Percentiles rank a stretch among this genome's conserved stretches.
Evolutionary conservation across 2,329 filamentous ascomycete species (phyloP).

Genomic region (Hypomyces rosellus): DNA sequence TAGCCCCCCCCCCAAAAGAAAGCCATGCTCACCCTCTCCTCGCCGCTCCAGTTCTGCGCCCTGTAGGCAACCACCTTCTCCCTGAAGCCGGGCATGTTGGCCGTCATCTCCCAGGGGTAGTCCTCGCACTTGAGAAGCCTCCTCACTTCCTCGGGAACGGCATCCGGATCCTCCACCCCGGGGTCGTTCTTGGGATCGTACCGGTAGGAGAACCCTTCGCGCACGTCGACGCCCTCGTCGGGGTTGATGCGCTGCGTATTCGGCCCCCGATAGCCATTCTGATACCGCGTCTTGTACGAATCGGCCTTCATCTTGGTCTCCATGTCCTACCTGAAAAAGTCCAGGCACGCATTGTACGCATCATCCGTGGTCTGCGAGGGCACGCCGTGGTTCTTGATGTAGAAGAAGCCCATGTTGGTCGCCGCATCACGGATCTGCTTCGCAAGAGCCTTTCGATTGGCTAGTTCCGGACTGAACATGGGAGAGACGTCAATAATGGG

Average conservation of each 20-base stretch:
- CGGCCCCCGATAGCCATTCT: constrained; percentile 42
- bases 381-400: constrained; percentile 46
- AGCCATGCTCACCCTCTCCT: constrained; percentile 37
- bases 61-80: constrained; percentile 38
- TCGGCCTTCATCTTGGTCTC: constrained; percentile 35
- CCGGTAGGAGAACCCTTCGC: constrained; percentile 45
- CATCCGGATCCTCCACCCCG: constrained; percentile 28
- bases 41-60: constrained; percentile 34
- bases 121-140: constrained; percentile 40
- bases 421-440: constrained; percentile 38
- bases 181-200: constrained; percentile 37
- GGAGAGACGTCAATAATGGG: constrained; percentile 46
- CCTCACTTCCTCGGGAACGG: constrained; percentile 38
- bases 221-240: constrained; percentile 42
- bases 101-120: constrained; percentile 46
- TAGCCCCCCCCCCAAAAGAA: constrained; percentile 38
- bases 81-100: constrained; percentile 43
- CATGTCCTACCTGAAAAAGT: constrained; percentile 43
- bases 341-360: constrained; percentile 28
- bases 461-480: constrained; percentile 30
- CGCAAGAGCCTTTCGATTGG: constrained; percentile 34
- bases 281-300: constrained; percentile 32
- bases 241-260: constrained; percentile 42
- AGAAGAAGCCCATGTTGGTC: constrained; percentile 49
- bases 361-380: constrained; percentile 21